phyloP scores from a whole-genome alignment of 495 filamentous ascomycete species.

The Ramalina intermedia region DNA sequence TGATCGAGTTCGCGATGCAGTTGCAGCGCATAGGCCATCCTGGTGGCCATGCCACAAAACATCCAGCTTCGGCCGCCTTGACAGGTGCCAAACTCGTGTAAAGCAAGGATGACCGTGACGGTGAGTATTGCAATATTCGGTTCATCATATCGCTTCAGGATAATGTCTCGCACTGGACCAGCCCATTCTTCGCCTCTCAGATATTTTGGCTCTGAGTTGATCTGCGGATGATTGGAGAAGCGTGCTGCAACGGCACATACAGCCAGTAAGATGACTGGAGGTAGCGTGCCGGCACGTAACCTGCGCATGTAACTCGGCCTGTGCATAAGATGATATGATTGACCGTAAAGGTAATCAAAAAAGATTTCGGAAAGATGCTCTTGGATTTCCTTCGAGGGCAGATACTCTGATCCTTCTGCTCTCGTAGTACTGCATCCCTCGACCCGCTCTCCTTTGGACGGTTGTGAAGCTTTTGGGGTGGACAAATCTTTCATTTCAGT shows the following conservation, averaged over 20 bases:
- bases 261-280: slow-evolving; percentile 78
- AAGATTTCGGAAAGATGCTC: slow-evolving; percentile 90
- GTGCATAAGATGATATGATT: slow-evolving; percentile 89
- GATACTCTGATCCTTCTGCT: slow-evolving; percentile 65
- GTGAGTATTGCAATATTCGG: slow-evolving; percentile 93
- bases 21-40: slow-evolving; percentile 94
- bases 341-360: slow-evolving; percentile 92
- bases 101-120: slow-evolving; percentile 69
- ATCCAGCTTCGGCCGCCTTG: slow-evolving; percentile 95
- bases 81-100: slow-evolving; percentile 95
- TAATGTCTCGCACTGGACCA: slow-evolving; percentile 65
- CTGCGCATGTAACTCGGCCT: slow-evolving; percentile 93
- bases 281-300: slow-evolving; percentile 49
- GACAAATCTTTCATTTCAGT: slow-evolving; percentile 74
- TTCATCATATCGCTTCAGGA: slow-evolving; percentile 74
- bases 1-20: slow-evolving; percentile 86
- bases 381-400: slow-evolving; percentile 81
- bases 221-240: slow-evolving; percentile 87
- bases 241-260: slow-evolving; percentile 87
- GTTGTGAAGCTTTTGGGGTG: slow-evolving; percentile 32
- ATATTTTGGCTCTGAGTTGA: slow-evolving; percentile 72
- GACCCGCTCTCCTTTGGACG: slow-evolving; percentile 39
- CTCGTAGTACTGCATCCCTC: slow-evolving; percentile 55
- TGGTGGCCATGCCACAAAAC: slow-evolving; percentile 80
- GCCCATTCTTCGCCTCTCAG: slow-evolving; percentile 87